Base-by-base conservation (phyloP, 2,329 filamentous ascomycete species). In the Xenoacremonium recifei region DNA sequence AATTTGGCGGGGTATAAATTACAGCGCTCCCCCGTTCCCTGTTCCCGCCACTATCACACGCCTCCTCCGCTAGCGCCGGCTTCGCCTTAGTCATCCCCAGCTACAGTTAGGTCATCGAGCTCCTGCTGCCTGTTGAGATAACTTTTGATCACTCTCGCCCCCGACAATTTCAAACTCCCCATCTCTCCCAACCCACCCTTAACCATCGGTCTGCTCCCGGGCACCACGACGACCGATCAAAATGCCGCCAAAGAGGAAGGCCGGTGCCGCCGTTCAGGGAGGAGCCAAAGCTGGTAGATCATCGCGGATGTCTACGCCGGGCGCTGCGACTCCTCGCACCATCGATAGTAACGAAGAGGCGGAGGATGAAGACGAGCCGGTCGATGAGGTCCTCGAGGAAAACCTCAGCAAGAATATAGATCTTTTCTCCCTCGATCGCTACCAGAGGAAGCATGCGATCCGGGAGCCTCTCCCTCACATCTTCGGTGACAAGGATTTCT, bases 181-280 rank as follows among this genome's bases (percentile, higher is more conserved):
- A n/a, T n/a, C n/a, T n/a, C n/a, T n/a, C n/a, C n/a, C n/a, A n/a
- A n/a, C n/a, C n/a, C n/a, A n/a, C n/a, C n/a, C n/a, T n/a, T n/a
- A n/a, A n/a, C n/a, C n/a, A n/a, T n/a, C n/a, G n/a, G n/a, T n/a
- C 37, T 37, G 31, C 25, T 34, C 37, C 39, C 3, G 29, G 40
- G 39, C 35, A 48, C 39, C 33, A 34, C 51, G 35, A 46, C 51
- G 62, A 44, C 44, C 32, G 37, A 40, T 25, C 37, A 47, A 45
- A 18, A 89, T 89, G 85, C 79, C 85, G 49, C 72, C 76, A 15
- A 89, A 89, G 69, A 77, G 85, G 60, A 89, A 89, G 70, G 84
- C 84, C 47, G 59, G 62, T 46, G 55, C 61, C 61, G 70, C 67
- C 54, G 69, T 69, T 43, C 66, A 70, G 43, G 74, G 70, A 39